Evolutionary conservation across 1,139 yeast species (phyloP).

Genomic region (Protomyces pachydermus): DNA sequence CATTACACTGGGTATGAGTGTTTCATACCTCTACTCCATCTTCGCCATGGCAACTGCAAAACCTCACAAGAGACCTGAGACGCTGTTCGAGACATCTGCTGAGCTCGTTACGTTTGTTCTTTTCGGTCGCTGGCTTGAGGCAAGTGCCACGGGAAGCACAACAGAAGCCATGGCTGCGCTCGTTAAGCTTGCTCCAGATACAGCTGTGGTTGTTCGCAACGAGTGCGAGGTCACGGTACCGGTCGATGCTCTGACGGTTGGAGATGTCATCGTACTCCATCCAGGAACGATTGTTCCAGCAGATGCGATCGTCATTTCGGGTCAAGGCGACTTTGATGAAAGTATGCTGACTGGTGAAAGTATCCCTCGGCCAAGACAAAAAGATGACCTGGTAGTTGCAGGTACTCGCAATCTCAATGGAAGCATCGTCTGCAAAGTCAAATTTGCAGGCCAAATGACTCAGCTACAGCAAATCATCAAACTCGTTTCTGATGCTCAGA

Average conservation of each 20-base stretch:
- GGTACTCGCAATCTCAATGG: constrained; percentile 82
- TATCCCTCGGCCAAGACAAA: constrained; percentile 57
- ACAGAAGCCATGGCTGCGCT: constrained; percentile 78
- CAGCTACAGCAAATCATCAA: constrained; percentile 80
- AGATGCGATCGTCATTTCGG: constrained; percentile 74
- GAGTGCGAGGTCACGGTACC: constrained; percentile 30
- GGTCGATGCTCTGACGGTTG: constrained; percentile 39
- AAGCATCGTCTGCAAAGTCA: constrained; percentile 61
- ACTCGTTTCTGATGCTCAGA: constrained; percentile 81
- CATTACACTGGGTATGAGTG: constrained; percentile 73
- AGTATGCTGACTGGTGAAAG: constrained; percentile 88
- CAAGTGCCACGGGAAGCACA: constrained; percentile 87
- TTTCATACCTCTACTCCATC: constrained; percentile 70
- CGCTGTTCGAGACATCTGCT: constrained; percentile 78
- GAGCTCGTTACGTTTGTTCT: constrained; percentile 81
- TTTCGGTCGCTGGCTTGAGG: constrained; percentile 85
- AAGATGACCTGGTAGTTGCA: constrained; percentile 68
- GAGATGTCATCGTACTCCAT: constrained; percentile 68
- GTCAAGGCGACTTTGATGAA: constrained; percentile 79
- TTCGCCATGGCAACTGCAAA: constrained; percentile 50
- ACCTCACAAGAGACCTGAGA: constrained; percentile 53
- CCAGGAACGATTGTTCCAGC: constrained; percentile 91
- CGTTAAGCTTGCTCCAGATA: constrained; percentile 72
- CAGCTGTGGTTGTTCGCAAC: constrained; percentile 58
- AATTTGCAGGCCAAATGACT: constrained; percentile 72